A percentile compares a stretch with the other conserved stretches of the same genome.
Conservation (phyloP, 192 early-diverging fungal genomes). For the Coemansia sp. region DNA sequence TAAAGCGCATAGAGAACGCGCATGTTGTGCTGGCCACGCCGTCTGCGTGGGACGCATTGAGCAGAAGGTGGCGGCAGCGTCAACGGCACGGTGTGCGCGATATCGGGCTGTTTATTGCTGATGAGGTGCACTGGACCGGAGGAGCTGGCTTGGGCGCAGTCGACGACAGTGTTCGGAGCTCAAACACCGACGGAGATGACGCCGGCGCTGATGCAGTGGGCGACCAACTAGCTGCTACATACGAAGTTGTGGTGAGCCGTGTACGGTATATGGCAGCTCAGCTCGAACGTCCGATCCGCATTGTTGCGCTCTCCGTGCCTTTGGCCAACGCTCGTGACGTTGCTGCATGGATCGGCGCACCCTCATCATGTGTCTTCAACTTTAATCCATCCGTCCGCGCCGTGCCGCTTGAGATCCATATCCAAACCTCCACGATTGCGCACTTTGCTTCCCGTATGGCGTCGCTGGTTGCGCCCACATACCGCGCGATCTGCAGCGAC, state of each 20-base stretch:
- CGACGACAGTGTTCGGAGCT: slow-evolving; percentile 79
- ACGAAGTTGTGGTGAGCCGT: slow-evolving; percentile 90
- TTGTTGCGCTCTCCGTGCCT: slow-evolving; percentile 85
- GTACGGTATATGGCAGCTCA: slow-evolving; percentile 89
- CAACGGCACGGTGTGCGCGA: slow-evolving; percentile 91
- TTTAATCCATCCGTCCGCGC: slow-evolving; percentile 93
- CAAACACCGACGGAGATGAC: slow-evolving; percentile 69
- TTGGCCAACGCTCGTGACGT: slow-evolving; percentile 97
- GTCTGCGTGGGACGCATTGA: slow-evolving; percentile 90
- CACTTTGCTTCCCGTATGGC: slow-evolving; percentile 97
- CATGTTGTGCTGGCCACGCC: slow-evolving; percentile 91
- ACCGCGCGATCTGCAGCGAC: slow-evolving; percentile 25
- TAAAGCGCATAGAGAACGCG: slow-evolving; percentile 86
- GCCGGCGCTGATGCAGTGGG: slow-evolving; percentile 60
- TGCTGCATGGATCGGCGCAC: slow-evolving; percentile 94
- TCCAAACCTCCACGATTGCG: slow-evolving; percentile 86
- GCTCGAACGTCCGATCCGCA: slow-evolving; percentile 78
- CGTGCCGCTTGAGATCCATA: slow-evolving; percentile 91
- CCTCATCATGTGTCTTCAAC: slow-evolving; percentile 77
- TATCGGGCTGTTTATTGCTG: slow-evolving; percentile 83
- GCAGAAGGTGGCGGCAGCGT: slow-evolving; percentile 92
- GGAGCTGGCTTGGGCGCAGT: slow-evolving; percentile 67
- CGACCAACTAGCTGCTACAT: slow-evolving; percentile 68
- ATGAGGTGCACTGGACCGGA: slow-evolving; percentile 93
- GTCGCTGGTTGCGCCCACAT: slow-evolving; percentile 78